Conservation (phyloP, 2,329 filamentous ascomycete genomes). For the Trichoderma pleuroti region DNA sequence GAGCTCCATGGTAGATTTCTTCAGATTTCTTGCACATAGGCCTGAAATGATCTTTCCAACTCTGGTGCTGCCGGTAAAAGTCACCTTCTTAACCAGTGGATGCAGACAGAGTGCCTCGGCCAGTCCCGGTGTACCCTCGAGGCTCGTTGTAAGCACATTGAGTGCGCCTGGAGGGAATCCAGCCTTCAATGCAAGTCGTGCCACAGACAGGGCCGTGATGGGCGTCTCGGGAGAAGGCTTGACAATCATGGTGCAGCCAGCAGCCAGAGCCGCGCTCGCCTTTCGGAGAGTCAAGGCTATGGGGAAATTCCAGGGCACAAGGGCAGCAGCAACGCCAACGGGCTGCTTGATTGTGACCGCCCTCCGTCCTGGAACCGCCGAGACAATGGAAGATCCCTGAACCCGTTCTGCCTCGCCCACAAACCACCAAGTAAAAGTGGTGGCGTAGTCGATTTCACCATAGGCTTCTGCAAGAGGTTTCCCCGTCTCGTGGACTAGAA, state of each 20-base stretch:
- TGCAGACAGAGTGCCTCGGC: constrained; percentile 47
- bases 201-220: constrained; percentile 66
- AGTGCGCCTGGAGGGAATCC: constrained; percentile 74
- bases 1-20: constrained; percentile 65
- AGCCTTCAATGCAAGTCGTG: constrained; percentile 63
- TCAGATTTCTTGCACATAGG: constrained; percentile 59
- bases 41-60: constrained; percentile 65
- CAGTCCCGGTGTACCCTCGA: constrained; percentile 42
- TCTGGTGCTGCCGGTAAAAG: constrained; percentile 70
- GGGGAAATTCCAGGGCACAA: constrained; percentile 57
- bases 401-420: constrained; percentile 47
- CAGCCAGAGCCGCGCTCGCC: constrained; percentile 57
- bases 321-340: constrained; percentile 33
- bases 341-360: constrained; percentile 65
- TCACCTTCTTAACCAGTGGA: constrained; percentile 57
- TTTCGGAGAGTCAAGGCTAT: constrained; percentile 49
- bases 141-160: constrained; percentile 45
- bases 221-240: constrained; percentile 74
- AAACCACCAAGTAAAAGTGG: constrained; percentile 56
- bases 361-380: constrained; percentile 59
- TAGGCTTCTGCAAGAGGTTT: constrained; percentile 54
- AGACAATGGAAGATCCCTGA: constrained; percentile 57
- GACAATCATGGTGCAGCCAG: constrained; percentile 71
- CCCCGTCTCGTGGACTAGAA: constrained; percentile 50
- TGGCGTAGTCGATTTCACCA: constrained; percentile 54